Percentiles rank a stretch among this genome's conserved stretches.
phyloP scores from a whole-genome alignment of 1,284 basidiomycete species.

The Lignosus rhinocerotis region DNA sequence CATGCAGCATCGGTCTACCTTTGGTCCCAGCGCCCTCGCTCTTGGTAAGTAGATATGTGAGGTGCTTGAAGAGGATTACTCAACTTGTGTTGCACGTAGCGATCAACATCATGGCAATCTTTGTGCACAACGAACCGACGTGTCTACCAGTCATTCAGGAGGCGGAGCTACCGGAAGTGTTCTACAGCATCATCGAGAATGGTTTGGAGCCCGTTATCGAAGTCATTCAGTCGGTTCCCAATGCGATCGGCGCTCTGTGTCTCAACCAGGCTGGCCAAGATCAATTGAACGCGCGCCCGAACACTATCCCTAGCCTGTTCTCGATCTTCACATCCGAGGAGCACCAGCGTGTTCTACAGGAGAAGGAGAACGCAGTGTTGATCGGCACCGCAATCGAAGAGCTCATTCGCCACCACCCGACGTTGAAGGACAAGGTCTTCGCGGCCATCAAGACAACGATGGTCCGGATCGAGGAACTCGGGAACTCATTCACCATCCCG shows the following conservation, averaged over 20 bases:
- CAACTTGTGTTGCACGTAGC: constrained; percentile 44
- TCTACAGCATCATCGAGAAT: constrained; percentile 84
- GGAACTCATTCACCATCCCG: constrained; percentile 57
- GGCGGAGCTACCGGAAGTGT: constrained; percentile 84
- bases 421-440: constrained; percentile 80
- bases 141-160: constrained; percentile 94
- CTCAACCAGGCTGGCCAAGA: constrained; percentile 90
- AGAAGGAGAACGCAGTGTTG: constrained; percentile 90
- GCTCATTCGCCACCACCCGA: constrained; percentile 94
- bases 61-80: constrained; percentile 2
- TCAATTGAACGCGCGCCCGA: constrained; percentile 74
- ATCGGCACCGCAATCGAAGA: constrained; percentile 94
- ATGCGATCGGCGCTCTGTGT: constrained; percentile 96
- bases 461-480: constrained; percentile 72
- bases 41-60: constrained; percentile 52
- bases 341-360: constrained; percentile 85
- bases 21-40: constrained; percentile 87
- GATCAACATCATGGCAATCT: constrained; percentile 97
- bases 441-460: constrained; percentile 73
- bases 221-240: constrained; percentile 90
- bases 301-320: constrained; percentile 84
- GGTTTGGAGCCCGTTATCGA: constrained; percentile 89
- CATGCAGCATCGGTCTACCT: constrained; percentile 79
- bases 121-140: constrained; percentile 98
- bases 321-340: constrained; percentile 84